Evolutionary conservation across 2,329 filamentous ascomycete genomes (phyloP), one percentile per base, ranked within the genome.

Genomic region (Didymella exigua): DNA sequence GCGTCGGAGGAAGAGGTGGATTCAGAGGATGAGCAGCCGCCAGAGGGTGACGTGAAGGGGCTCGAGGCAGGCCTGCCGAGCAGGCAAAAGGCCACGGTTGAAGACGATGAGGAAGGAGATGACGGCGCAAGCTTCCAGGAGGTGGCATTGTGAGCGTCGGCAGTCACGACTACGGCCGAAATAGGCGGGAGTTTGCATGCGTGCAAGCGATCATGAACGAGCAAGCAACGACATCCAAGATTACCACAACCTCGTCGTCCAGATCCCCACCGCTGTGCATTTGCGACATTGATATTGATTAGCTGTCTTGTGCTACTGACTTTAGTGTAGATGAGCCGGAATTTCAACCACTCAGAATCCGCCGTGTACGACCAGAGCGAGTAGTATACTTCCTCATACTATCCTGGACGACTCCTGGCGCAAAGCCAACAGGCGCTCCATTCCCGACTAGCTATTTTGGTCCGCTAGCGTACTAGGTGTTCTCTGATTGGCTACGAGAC

Each of bases 71-170:
- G 65, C 4, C 48, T 74, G 31, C 70, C 71, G 4, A 61, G 56
- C 24, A 62, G 66, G 47, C 38, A 40, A n/a, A 71, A 71, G 40
- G 60, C 70, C 33, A 63, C 63, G 5, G 67, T 68, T 0, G 68
- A 71, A 34, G 69, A 71, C 13, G 69, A 72, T 10, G 63, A 66
- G 10, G 65, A 68, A 14, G 54, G 47, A n/a, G 70, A 69, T 16
- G 68, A 71, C 23, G 61, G 66, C 37, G 66, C 59, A 10, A 73
- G 69, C 57, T 75, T 75, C 37, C 70, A 74, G 48, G 71, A 75
- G 31, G 66, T 75, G 29, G 52, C 52, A 16, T 41, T 56, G 49
- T 55, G 30, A 46, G 36, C 24, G 14, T 24, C 11, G n/a, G 26
- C 10, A 24, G 8, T 11, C 11, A 37, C 23, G 10, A 36, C 18